Base-by-base conservation (phyloP, 2,329 filamentous ascomycete genomes). In the Botrytis squamosa region DNA sequence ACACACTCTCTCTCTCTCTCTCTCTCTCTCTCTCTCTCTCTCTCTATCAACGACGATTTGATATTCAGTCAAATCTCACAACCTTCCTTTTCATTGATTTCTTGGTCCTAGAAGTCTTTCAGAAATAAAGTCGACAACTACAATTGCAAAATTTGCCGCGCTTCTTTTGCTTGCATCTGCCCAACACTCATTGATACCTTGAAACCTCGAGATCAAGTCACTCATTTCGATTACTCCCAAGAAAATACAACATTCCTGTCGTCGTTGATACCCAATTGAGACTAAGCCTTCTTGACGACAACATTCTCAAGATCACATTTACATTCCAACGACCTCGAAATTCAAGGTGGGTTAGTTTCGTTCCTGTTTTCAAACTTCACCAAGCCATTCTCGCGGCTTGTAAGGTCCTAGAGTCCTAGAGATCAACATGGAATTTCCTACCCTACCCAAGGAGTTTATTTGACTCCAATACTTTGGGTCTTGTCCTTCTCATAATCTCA, bases 131-230 rank as follows among this genome's bases (percentile, higher is more conserved):
- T 64, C 38, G 38, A 64, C n/a, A 64, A 29, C 33, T 33, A 59
- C 25, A 69, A 40, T 29, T n/a, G 68, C 68, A 60, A 70, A 60
- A 49, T 71, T 57, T 65, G 59, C 57, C 44, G 59, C 38, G 59
- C 59, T 29, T 49, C 59, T 65, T 65, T 65, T 63, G 60, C 70
- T 65, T 71, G 16, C 44, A 60, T 29, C 46, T 65, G 40, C n/a
- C 62, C 62, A 65, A 65, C 29, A 33, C 62, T 59, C 52, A n/a
- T 67, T 67, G 22, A 40, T 40, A n/a, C 22, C 44, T 38, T 38
- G 29, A 38, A 20, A 38, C 29, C 64, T 66, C 66, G 66, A 69
- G n/a, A n/a, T 33, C 64, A 49, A 29, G 25, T 57, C 67, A 44
- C 38, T 70, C 67, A 60, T 70, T 60, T 12, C 36, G 29, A 29